Evolutionary conservation across 208 protist genomes (phyloP), one percentile per base, ranked within the genome.

Genomic region (Wallacemonas sp.): DNA sequence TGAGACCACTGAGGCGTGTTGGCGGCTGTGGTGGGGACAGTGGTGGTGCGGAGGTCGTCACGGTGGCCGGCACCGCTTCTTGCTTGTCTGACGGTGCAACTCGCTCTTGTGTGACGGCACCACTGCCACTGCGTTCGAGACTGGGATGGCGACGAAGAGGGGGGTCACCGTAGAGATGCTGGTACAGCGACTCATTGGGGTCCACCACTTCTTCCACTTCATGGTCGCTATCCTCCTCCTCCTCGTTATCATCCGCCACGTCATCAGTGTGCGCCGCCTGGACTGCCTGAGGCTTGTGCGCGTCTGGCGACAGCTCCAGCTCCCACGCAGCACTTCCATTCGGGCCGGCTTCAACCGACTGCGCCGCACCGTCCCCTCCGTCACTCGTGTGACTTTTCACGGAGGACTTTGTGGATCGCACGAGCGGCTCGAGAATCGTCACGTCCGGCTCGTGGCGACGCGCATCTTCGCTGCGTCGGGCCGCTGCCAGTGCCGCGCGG

Each of bases 401-500:
- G 9, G 36, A 41, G 9, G 9, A 6, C 36, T 41, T 41, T 6
- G 52, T 16, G 52, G 52, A 58, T 24, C 19, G 26, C 9, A 58
- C 52, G 52, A 58, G 52, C 8, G 52, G 52, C 52, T 58, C 52
- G n/a, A 58, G 23, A 39, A 58, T 58, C 4, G 52, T 21, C 12
- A 29, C 8, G n/a, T n/a, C 26, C 47, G 47, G 21, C 47, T 55
- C 26, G 4, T 16, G 5, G 47, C 52, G 32, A 8, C 47, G 47
- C 21, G 47, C 47, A 24, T 55, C 47, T 55, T 55, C 24, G 47
- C 47, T 55, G 24, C 47, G 47, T 17, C 47, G 47, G 6, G 47
- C 47, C 23, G 47, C 47, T 8, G 9, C 30, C 24, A 55, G 47
- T 17, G 47, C 47, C 14, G 47, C 47, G 26, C 5, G 24, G 47